Base-by-base conservation (phyloP, 1,139 yeast species). In the Kazachstania sp. region DNA sequence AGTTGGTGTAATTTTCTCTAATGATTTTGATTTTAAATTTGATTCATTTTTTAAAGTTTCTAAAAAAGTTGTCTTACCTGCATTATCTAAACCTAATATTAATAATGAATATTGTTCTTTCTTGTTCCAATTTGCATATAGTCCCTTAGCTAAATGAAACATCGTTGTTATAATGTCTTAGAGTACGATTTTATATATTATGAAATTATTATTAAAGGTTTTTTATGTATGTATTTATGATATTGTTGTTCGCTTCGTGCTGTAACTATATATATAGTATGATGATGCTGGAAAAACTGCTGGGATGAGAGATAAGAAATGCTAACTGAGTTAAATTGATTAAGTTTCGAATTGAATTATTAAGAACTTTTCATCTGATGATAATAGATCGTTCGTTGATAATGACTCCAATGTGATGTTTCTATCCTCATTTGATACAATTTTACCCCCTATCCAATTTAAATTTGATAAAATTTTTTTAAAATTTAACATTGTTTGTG, bases 61-160 rank as follows among this genome's bases (percentile, higher is more conserved):
- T 36, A 86, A 65, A 54, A 85, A 77, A 0, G 95, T 85, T 16
- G 97, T 90, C 64, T 92, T 92, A 3, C 98, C 98, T 0, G 97
- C 96, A 70, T 90, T 88, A 66, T 92, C 97, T 41, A 92, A 75
- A 16, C 98, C 98, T 30, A 92, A 71, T 37, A 92, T 85, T 39
- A 92, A 72, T 4, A 92, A 78, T 1, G 86, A 78, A 59, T 83
- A 83, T 63, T 81, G 86, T 57, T 80, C 85, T 55, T 72, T 73
- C 48, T 74, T 71, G 44, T 79, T 81, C 68, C 75, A 72, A 45
- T 72, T 71, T 42, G 75, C 71, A 55, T 81, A 81, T 2, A 83
- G 58, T 3, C 86, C 79, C 56, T 74, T 76, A 2, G 73, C 80
- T 39, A 83, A 67, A 60, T 83, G 90, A 63, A 81, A 83, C 88